Evolutionary conservation across 208 protist species (phyloP), one percentile per base, ranked within the genome.

Genomic region (Trypanosomatidae sp.): DNA sequence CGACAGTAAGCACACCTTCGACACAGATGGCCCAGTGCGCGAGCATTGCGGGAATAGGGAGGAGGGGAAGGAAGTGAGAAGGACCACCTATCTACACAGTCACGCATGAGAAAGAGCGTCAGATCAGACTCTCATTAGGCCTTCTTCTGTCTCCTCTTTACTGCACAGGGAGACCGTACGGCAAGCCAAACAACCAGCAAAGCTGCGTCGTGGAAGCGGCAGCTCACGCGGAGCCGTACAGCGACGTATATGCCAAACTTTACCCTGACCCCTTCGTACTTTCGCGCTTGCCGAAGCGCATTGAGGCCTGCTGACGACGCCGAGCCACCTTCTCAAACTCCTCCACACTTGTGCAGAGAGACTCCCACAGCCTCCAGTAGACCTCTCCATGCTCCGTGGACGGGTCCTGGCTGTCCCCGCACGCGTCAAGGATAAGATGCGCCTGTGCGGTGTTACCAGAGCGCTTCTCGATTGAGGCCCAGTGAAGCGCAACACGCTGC

Each of bases 321-420:
- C 85, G 83, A 41, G 83, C 72, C 44, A 96, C 87, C 55, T 76
- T 80, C 68, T 91, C 87, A 47, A 94, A 92, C 77, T 93, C 84
- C 19, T 73, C 73, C 62, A 87, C 69, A 36, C 69, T 82, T 36
- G 69, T 74, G 62, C 89, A 96, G 55, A 91, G 85, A 0, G 84
- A 88, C 65, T 94, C 86, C 90, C 91, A 96, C 47, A 90, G 70
- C 22, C 71, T 71, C 90, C 91, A 96, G 73, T 90, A 96, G 30
- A 84, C 73, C 50, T 76, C 65, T 19, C 89, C 91, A 65, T 88
- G 80, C 17, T 66, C 43, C 39, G 77, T 88, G 10, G 62, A 55
- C 7, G 91, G 91, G 52, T 93, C 77, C 67, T 96, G 91, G 28
- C 84, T 92, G 47, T 89, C 83, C 33, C 81, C 84, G 66, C 88